Evolutionary conservation across 768 basidiomycete species (phyloP), one percentile per base, ranked within the genome.

Genomic region (Boletus tomentosulus): DNA sequence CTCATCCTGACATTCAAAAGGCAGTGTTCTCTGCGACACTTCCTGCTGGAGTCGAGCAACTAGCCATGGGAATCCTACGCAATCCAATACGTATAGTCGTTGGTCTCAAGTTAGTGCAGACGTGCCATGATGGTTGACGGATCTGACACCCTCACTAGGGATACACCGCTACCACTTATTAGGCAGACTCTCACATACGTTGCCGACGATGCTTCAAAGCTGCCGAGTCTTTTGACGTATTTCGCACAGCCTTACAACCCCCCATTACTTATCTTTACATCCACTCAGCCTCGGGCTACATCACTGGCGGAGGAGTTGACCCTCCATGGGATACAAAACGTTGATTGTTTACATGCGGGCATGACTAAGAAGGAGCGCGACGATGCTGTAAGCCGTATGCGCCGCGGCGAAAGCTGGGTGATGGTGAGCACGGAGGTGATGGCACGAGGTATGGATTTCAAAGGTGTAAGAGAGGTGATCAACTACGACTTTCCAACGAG

Each of bases 371-470:
- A 88, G 62, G 90, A 94, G 69, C 81, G 97, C 51, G 92, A 95
- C 62, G 85, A 94, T 63, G 84, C 89, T 16, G 78, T 97, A 10
- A 76, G 78, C 38, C 82, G 87, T 33, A 96, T 99, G 86, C 85
- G 91, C 27, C 79, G 78, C 62, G 97, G 95, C 0, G 83, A 91
- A 66, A 88, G 91, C 56, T 98, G 97, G 97, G 83, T 95, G 33
- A 83, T 98, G 81, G 81, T 99, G 44, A 91, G 87, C 59, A 99
- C 97, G 24, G 97, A 99, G 68, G 90, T 98, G 48, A 90, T 98
- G 91, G 93, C 92, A 24, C 82, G 97, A 61, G 97, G 97, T 3
- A 94, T 99, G 87, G 97, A 98, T 66, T 98, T 99, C 76, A 89
- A 87, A 68, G 94, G 95, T 10, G 84, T 96, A 48, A 78, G 85